Evolutionary conservation across 495 filamentous ascomycete genomes (phyloP).

Genomic region (Lepidopterella palustris): DNA sequence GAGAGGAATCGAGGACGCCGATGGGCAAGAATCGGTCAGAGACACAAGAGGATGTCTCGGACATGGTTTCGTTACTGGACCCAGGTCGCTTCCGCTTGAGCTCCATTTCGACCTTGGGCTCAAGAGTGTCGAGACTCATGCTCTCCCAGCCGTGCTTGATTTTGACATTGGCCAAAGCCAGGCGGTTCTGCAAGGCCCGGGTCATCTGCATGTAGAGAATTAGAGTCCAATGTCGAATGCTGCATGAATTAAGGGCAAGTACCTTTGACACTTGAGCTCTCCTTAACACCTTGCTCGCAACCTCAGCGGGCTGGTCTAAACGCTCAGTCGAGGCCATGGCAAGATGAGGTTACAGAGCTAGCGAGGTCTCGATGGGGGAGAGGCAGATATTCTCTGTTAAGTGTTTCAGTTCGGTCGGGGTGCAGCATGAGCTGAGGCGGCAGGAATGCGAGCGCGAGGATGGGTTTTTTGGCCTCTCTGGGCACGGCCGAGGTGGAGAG

Average conservation of each 20-base stretch:
- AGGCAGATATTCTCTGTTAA: constrained; percentile 16
- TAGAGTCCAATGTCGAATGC: constrained; percentile 21
- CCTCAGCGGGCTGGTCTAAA: constrained; percentile 50
- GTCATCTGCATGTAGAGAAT: constrained; percentile 60
- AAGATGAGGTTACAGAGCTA: constrained; percentile 1
- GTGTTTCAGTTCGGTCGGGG: constrained; percentile 19
- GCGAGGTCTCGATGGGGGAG: constrained; percentile 2
- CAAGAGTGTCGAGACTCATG: constrained; percentile 66
- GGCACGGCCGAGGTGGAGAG: constrained; percentile 1
- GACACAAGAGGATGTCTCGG: constrained; percentile 75
- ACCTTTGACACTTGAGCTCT: constrained; percentile 83
- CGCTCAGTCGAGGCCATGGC: constrained; percentile 32
- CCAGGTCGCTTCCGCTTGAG: constrained; percentile 56
- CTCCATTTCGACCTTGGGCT: constrained; percentile 66
- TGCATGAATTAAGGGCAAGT: constrained; percentile 27
- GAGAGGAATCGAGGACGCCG: constrained; percentile 54
- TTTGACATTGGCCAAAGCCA: constrained; percentile 94
- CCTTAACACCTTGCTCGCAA: constrained; percentile 63
- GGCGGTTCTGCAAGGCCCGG: constrained; percentile 78
- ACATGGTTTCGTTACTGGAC: constrained; percentile 58
- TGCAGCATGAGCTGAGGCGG: constrained; percentile 23
- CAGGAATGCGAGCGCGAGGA: constrained; percentile 16
- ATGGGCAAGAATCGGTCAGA: constrained; percentile 49
- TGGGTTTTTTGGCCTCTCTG: not conserved
- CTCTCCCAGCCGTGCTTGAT: constrained; percentile 84